phyloP scores from a whole-genome alignment of 805 yeast species.

The Candida broadrunensis region DNA sequence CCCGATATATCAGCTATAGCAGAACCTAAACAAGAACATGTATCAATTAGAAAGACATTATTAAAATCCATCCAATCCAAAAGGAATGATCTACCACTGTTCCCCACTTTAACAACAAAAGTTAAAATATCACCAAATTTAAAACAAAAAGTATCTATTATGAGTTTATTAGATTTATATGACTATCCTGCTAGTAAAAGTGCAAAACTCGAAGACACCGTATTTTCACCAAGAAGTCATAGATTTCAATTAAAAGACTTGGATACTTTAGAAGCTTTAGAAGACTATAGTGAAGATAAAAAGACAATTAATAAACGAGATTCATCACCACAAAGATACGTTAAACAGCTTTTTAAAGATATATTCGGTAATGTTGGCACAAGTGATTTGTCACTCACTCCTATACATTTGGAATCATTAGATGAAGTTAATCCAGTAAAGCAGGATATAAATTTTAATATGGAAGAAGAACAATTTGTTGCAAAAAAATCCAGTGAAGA shows the following conservation, averaged over 20 bases:
- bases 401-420: no score
- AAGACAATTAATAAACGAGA: no score
- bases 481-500: no score
- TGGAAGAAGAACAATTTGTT: no score
- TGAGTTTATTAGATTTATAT: conserved; percentile 3
- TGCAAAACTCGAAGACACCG: conserved; percentile 17
- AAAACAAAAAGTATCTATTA: neutral
- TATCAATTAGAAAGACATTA: neutral
- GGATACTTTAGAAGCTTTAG: conserved; percentile 13
- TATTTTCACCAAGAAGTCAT: conserved; percentile 26
- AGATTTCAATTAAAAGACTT: conserved; percentile 18
- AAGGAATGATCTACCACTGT: neutral
- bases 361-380: no score
- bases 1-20: neutral
- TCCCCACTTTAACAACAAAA: neutral
- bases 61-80: neutral
- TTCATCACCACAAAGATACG: no score
- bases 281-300: no score
- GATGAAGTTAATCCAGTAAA: no score
- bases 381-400: no score
- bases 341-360: no score
- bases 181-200: conserved; percentile 6
- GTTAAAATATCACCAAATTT: neutral
- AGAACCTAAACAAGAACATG: neutral
- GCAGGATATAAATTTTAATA: no score